Percentiles rank a stretch among this genome's conserved stretches.
These are phyloP conservation scores for Thelephora ganbajun DNA, from an alignment of 768 basidiomycete species.

Conservation along the genomic window DNA sequence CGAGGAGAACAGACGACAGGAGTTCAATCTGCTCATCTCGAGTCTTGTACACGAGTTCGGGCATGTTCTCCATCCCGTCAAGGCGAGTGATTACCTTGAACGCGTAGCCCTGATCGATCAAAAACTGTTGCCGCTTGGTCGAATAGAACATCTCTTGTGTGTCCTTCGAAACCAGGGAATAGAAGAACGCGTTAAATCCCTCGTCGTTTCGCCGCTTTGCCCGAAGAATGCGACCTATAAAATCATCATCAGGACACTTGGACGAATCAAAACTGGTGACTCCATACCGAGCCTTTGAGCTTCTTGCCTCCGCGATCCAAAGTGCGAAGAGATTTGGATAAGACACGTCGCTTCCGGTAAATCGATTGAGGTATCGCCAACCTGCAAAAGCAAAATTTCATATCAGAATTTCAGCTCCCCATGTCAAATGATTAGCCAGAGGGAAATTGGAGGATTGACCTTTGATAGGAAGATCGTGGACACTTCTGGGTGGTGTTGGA, in stretches of 20 bases:
- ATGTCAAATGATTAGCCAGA: background rate
- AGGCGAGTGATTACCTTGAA: slow-evolving; percentile 99
- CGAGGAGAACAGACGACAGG: slow-evolving; percentile 81
- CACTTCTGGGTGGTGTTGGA: slow-evolving; percentile 89
- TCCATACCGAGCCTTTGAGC: slow-evolving; percentile 80
- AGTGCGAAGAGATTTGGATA: slow-evolving; percentile 98
- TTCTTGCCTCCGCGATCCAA: slow-evolving; percentile 95
- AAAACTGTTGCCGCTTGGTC: slow-evolving; percentile 95
- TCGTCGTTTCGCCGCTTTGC: slow-evolving; percentile 98
- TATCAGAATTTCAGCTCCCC: background rate
- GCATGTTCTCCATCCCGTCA: slow-evolving; percentile 76
- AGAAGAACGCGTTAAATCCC: slow-evolving; percentile 99
- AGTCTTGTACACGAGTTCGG: slow-evolving; percentile 84
- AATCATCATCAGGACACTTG: background rate
- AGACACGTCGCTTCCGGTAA: slow-evolving; percentile 97
- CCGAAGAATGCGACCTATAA: slow-evolving; percentile 79
- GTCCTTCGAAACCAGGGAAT: slow-evolving; percentile 96
- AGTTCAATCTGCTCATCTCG: slow-evolving; percentile 93
- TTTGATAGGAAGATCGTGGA: slow-evolving; percentile 99
- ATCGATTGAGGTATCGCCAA: slow-evolving; percentile 98
- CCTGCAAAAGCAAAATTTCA: slow-evolving; percentile 28
- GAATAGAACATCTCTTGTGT: slow-evolving; percentile 99
- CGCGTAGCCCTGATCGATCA: slow-evolving; percentile 97
- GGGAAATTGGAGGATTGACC: slow-evolving; percentile 25
- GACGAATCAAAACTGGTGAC: background rate